phyloP scores from a whole-genome alignment of 2,329 filamentous ascomycete genomes.

The Saccharata proteae region DNA sequence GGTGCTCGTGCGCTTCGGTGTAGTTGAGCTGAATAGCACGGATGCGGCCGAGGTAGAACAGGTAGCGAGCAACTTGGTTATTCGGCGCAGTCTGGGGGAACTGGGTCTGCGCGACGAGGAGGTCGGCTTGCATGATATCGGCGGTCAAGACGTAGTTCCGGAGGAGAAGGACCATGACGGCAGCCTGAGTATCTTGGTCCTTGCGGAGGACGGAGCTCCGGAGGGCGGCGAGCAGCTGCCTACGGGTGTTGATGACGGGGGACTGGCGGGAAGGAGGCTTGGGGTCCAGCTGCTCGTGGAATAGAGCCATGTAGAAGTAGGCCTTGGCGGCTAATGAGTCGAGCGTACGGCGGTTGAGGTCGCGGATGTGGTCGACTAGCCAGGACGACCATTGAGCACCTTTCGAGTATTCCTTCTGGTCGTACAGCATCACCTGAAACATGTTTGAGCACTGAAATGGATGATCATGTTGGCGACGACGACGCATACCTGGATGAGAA shows the following conservation, averaged over 20 bases:
- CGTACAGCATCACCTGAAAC: conserved; percentile 71
- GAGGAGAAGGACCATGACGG: conserved; percentile 86
- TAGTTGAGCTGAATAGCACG: conserved; percentile 93
- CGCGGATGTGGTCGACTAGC: conserved; percentile 73
- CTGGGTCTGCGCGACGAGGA: conserved; percentile 88
- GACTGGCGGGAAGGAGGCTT: conserved; percentile 82
- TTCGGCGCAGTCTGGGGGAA: conserved; percentile 92
- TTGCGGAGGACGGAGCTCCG: conserved; percentile 93
- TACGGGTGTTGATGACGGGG: conserved; percentile 74
- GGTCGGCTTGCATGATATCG: conserved; percentile 91
- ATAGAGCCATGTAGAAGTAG: conserved; percentile 96
- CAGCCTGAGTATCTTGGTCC: conserved; percentile 93
- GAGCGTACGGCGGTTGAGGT: conserved; percentile 82
- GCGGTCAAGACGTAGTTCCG: conserved; percentile 94
- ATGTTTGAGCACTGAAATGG: conserved; percentile 10
- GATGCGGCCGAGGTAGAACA: conserved; percentile 95
- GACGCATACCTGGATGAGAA: conserved; percentile 43
- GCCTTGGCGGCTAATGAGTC: conserved; percentile 90
- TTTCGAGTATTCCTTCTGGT: conserved; percentile 66
- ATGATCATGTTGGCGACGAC: not conserved
- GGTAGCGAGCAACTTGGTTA: conserved; percentile 93
- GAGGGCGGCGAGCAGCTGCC: conserved; percentile 74
- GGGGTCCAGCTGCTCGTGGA: conserved; percentile 81
- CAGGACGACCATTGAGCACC: conserved; percentile 76
- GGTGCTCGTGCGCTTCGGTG: conserved; percentile 89